A percentile compares a stretch with the other conserved stretches of the same genome.
phyloP scores from a whole-genome alignment of 108 stramenopile genomes.

The Cyclostephanos tholiformis region DNA sequence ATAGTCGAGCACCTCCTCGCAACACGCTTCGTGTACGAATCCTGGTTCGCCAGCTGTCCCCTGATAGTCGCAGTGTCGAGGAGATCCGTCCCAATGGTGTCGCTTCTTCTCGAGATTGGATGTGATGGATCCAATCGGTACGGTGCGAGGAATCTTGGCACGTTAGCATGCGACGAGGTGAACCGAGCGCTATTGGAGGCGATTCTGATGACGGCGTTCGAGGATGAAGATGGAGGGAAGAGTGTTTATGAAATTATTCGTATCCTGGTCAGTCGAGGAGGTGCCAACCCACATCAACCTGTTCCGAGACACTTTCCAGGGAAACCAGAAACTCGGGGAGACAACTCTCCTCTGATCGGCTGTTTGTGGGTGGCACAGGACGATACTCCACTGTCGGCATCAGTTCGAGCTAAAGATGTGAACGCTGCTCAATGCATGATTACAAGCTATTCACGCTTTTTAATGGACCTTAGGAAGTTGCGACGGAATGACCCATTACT shows the following conservation, averaged over 20 bases:
- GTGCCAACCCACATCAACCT: constrained; percentile 31
- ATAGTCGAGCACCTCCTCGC: constrained; percentile 64
- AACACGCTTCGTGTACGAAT: constrained; percentile 36
- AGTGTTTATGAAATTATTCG: constrained; percentile 27
- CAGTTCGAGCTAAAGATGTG: constrained; percentile 25
- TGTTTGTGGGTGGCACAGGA: constrained; percentile 7
- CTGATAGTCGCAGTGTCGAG: constrained; percentile 61
- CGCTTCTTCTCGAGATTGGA: constrained; percentile 58
- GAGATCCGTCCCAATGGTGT: constrained; percentile 60
- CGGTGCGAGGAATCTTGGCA: background rate
- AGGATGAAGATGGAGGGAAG: background rate
- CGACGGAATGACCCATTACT: constrained; percentile 68
- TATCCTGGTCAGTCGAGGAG: constrained; percentile 19
- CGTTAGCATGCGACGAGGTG: constrained; percentile 17
- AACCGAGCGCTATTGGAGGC: constrained; percentile 36
- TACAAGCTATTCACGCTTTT: constrained; percentile 14
- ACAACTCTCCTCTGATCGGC: background rate
- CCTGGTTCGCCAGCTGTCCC: constrained; percentile 53
- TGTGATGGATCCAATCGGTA: constrained; percentile 11
- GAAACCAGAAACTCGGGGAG: background rate
- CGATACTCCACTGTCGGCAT: constrained; percentile 24
- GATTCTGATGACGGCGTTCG: constrained; percentile 3
- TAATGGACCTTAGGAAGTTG: constrained; percentile 5
- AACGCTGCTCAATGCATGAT: constrained; percentile 32
- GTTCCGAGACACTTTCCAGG: constrained; percentile 2